These are phyloP conservation scores for Rhododendron simsii DNA, from an alignment of 148 eudicot species.

Conservation along the genomic window DNA sequence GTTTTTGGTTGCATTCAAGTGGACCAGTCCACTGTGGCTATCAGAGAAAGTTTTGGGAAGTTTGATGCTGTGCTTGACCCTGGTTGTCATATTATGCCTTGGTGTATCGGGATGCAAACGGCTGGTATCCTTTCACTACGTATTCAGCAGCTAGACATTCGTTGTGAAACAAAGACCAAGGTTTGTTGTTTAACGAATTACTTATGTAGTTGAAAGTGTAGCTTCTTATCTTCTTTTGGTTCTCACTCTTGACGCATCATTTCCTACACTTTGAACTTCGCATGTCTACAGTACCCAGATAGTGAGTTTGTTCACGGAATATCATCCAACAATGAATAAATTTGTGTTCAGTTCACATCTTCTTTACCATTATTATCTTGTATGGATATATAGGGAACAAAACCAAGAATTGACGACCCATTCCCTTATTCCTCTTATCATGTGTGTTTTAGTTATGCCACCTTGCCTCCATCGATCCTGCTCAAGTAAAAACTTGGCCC, in stretches of 20 bases:
- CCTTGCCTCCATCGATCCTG: not conserved
- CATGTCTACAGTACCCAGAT: not conserved
- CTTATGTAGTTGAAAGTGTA: not conserved
- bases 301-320: not conserved
- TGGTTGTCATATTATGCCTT: conserved; percentile 42
- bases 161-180: conserved; percentile 52
- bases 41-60: conserved; percentile 37
- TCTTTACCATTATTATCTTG: not conserved
- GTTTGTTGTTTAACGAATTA: conserved; percentile 12
- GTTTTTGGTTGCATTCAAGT: conserved; percentile 36
- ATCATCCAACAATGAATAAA: not conserved
- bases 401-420: not conserved
- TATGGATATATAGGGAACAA: not conserved
- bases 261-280: not conserved
- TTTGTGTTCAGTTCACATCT: not conserved
- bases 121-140: conserved; percentile 36
- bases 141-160: conserved; percentile 43
- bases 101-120: conserved; percentile 37
- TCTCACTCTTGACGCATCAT: not conserved
- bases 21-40: conserved; percentile 39
- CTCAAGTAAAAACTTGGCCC: not conserved
- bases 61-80: conserved; percentile 35
- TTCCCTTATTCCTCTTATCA: not conserved
- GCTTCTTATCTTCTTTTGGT: not conserved
- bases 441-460: not conserved